Evolutionary conservation across 257 asterid species (phyloP).

Genomic region (Fraxinus cuspidata): DNA sequence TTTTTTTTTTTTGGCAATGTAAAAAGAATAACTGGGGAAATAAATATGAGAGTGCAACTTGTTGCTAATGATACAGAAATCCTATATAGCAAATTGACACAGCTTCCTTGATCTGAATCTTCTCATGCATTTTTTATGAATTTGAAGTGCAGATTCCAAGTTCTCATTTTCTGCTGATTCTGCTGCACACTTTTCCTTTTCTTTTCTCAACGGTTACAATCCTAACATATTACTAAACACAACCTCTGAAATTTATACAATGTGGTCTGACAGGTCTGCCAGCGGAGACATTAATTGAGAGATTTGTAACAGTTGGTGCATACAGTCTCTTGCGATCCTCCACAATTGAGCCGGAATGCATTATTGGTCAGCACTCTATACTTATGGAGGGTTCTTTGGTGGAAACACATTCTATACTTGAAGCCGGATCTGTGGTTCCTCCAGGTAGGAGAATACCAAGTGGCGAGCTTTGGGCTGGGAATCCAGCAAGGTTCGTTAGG

Average conservation of each 20-base stretch:
- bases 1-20: too few species aligned
- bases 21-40: too few species aligned
- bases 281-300: slow-evolving; percentile 80
- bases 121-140: not conserved
- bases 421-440: slow-evolving; percentile 92
- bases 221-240: not conserved
- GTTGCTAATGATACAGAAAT: too few species aligned
- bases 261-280: slow-evolving; percentile 68
- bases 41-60: too few species aligned
- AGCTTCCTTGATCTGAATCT: too few species aligned
- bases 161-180: not conserved
- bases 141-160: not conserved
- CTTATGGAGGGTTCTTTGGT: slow-evolving; percentile 95
- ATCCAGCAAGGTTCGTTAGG: slow-evolving; percentile 92
- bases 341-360: slow-evolving; percentile 94
- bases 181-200: not conserved
- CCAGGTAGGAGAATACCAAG: slow-evolving; percentile 95
- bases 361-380: slow-evolving; percentile 87
- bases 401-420: slow-evolving; percentile 88
- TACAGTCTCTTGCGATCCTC: slow-evolving; percentile 84
- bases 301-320: slow-evolving; percentile 89
- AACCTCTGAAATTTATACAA: slow-evolving; percentile 17
- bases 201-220: not conserved
- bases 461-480: slow-evolving; percentile 97
- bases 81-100: too few species aligned